phyloP scores from a whole-genome alignment of 2,329 filamentous ascomycete genomes.

The Hypoxylon sp. region DNA sequence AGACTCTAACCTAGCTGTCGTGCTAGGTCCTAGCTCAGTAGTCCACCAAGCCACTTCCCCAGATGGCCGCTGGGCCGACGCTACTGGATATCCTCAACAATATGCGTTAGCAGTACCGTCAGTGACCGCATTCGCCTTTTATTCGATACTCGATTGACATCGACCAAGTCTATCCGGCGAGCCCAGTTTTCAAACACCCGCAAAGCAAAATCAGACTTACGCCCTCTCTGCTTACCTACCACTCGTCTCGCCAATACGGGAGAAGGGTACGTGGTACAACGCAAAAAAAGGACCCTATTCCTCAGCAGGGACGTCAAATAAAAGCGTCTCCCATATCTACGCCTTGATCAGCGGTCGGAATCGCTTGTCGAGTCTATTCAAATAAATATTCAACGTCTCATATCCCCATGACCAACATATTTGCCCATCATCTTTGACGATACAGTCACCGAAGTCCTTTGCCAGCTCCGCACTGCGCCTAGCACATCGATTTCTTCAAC shows the following conservation, averaged over 20 bases:
- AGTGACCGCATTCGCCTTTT: conserved; percentile 4
- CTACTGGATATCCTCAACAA: conserved; percentile 21
- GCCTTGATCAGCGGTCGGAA: conserved; percentile 5
- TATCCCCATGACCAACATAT: conserved; percentile 15
- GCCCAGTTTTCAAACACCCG: neutral
- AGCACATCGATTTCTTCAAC: neutral
- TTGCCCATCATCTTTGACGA: conserved; percentile 11
- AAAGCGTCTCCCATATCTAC: neutral
- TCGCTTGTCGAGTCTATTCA: conserved; percentile 1
- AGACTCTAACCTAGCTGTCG: neutral
- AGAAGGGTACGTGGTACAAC: conserved; percentile 1
- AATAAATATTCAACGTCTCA: conserved; percentile 10
- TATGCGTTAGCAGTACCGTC: conserved; percentile 22
- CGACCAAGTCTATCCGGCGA: neutral
- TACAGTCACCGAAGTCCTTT: neutral
- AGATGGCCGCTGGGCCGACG: conserved; percentile 17
- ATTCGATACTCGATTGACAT: conserved; percentile 4
- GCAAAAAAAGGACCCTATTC: neutral
- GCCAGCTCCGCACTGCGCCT: neutral
- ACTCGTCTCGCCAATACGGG: conserved; percentile 11
- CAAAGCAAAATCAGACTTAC: neutral
- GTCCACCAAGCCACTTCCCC: conserved; percentile 8
- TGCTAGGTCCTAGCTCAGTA: neutral
- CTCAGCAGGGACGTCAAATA: neutral
- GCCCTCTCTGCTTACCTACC: neutral